Evolutionary conservation across 257 asterid species (phyloP).

Genomic region (Salvia miltiorrhiza): DNA sequence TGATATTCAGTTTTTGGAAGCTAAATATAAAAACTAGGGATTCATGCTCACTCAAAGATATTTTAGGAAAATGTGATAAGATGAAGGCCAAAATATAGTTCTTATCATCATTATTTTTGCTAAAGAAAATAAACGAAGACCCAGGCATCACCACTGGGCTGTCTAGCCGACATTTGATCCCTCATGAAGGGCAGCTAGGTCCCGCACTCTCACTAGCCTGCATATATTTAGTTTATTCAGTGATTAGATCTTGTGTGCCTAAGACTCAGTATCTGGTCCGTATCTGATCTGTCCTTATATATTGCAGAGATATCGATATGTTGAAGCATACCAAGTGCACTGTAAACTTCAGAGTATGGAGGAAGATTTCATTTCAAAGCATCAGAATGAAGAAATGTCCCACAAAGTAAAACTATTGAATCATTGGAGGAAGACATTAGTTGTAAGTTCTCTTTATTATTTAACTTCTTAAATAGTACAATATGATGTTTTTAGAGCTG

Average conservation of each 20-base stretch:
- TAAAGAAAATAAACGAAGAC: not conserved
- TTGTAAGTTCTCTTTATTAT: conserved; percentile 57
- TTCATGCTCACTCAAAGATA: not conserved
- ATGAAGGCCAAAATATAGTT: not conserved
- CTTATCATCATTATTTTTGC: not conserved
- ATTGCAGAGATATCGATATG: conserved; percentile 75
- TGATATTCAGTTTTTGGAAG: not conserved
- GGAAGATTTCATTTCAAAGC: conserved; percentile 57
- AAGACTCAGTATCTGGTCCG: not conserved
- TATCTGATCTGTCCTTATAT: conserved; percentile 7
- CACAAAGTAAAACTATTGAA: conserved; percentile 49
- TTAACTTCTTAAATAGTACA: not conserved
- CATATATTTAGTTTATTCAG: not conserved
- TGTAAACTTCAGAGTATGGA: conserved; percentile 59
- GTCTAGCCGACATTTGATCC: not conserved
- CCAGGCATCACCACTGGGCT: not conserved
- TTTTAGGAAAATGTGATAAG: not conserved
- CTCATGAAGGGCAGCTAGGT: not conserved
- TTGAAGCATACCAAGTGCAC: conserved; percentile 85
- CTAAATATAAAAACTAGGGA: not conserved
- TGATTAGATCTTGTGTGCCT: not conserved
- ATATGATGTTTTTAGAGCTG: not conserved
- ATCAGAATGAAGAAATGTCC: conserved; percentile 38
- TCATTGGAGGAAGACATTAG: conserved; percentile 76
- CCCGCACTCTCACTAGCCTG: not conserved